Evolutionary conservation across 2,329 filamentous ascomycete genomes (phyloP).

Genomic region (Cytospora piceae): DNA sequence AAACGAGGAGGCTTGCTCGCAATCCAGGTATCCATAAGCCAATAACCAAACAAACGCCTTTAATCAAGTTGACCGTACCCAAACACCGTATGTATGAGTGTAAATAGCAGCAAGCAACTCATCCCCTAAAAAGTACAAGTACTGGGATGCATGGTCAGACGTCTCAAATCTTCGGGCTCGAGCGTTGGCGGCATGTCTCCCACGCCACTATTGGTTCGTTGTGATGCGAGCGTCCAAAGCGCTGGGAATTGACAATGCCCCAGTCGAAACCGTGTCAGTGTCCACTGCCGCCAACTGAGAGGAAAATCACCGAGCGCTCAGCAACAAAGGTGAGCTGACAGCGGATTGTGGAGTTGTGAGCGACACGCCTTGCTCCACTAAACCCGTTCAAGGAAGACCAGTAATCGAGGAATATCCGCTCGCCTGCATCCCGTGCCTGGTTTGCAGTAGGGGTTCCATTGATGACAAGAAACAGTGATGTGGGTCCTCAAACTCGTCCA

Average conservation of each 20-base stretch:
- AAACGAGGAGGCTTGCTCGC: neutral
- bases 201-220: neutral
- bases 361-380: neutral
- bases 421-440: neutral
- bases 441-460: neutral
- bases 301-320: neutral
- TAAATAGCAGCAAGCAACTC: neutral
- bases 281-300: neutral
- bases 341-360: neutral
- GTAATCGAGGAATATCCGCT: neutral
- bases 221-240: neutral
- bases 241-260: neutral
- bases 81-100: constrained; percentile 14
- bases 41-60: constrained; percentile 9
- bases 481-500: neutral
- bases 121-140: neutral
- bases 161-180: neutral
- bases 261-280: neutral
- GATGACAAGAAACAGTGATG: neutral
- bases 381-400: neutral
- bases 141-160: neutral
- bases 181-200: neutral
- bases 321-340: neutral
- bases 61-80: constrained; percentile 1
- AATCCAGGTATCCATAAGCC: constrained; percentile 14